A percentile compares a stretch with the other conserved stretches of the same genome.
phyloP scores from a whole-genome alignment of 192 early-diverging fungal genomes.

The Jimgerdemannia lactiflua region DNA sequence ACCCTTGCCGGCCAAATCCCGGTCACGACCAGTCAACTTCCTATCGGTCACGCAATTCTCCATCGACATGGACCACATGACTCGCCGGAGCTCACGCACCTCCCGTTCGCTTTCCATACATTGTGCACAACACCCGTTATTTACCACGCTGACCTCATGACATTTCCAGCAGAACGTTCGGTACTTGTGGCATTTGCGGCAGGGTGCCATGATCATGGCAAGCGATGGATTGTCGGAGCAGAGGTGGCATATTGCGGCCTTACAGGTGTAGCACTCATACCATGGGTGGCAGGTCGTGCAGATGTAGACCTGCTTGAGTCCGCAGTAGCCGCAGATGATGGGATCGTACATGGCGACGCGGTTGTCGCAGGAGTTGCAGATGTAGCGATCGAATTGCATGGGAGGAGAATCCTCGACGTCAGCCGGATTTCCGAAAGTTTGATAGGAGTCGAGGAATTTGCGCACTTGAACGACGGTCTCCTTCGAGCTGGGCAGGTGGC shows the following conservation, averaged over 20 bases:
- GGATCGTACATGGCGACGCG: background rate
- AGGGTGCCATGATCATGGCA: background rate
- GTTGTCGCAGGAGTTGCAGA: background rate
- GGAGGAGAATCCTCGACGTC: background rate
- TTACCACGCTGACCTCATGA: background rate
- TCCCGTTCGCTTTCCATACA: background rate
- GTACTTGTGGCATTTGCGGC: background rate
- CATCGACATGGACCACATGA: background rate
- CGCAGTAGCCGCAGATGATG: background rate
- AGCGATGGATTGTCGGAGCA: background rate
- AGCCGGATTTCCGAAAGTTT: background rate
- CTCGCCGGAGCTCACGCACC: background rate
- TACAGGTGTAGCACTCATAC: background rate
- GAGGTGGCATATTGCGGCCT: background rate
- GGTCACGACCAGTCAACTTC: background rate
- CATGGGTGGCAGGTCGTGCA: background rate
- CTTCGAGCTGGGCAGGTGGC: background rate
- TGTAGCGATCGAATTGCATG: background rate
- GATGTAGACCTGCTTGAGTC: background rate
- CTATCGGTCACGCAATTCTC: background rate
- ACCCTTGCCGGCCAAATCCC: no score
- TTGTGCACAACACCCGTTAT: background rate
- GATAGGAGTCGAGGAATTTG: background rate
- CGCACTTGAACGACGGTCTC: background rate
- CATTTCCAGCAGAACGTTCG: background rate